Percentiles rank a stretch among this genome's conserved stretches.
Conservation (phyloP, 1,284 basidiomycete genomes). For the Violaceomyces palustris region DNA sequence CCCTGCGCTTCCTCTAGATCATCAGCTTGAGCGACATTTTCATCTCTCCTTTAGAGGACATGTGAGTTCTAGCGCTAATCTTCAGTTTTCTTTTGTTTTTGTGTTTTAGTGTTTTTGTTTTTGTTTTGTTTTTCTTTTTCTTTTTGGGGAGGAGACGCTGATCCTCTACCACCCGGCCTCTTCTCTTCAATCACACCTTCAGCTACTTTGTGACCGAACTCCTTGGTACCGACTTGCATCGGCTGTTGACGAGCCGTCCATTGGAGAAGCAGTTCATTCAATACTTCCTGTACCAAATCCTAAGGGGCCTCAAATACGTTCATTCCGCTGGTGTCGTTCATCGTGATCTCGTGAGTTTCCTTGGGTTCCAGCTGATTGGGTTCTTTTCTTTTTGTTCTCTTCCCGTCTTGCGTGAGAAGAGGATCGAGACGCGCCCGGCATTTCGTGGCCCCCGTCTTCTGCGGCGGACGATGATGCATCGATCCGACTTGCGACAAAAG, state of each 20-base stretch:
- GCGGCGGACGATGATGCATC: background rate
- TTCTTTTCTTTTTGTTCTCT: no score
- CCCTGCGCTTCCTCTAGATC: slow-evolving; percentile 61
- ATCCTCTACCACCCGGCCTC: no score
- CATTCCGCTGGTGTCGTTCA: slow-evolving; percentile 99
- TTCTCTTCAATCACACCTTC: no score
- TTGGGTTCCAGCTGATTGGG: background rate
- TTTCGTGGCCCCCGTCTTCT: no score
- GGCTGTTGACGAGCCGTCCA: slow-evolving; percentile 88
- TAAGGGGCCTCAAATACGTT: slow-evolving; percentile 97
- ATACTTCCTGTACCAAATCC: slow-evolving; percentile 98
- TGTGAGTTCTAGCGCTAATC: slow-evolving; percentile 8
- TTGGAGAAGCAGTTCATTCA: slow-evolving; percentile 99
- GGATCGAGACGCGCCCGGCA: no score
- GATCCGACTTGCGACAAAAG: no score
- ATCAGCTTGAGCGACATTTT: slow-evolving; percentile 98
- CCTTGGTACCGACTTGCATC: slow-evolving; percentile 93
- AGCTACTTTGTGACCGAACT: slow-evolving; percentile 99
- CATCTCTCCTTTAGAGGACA: slow-evolving; percentile 93
- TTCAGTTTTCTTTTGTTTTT: background rate
- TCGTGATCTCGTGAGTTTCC: slow-evolving; percentile 62
- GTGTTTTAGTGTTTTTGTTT: background rate
- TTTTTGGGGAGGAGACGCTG: no score
- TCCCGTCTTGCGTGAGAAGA: no score
- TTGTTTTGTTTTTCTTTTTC: background rate